Evolutionary conservation across 176 grass and related monocot genomes (phyloP), one percentile per base, ranked within the genome.

Genomic region (Carex myosuroides): DNA sequence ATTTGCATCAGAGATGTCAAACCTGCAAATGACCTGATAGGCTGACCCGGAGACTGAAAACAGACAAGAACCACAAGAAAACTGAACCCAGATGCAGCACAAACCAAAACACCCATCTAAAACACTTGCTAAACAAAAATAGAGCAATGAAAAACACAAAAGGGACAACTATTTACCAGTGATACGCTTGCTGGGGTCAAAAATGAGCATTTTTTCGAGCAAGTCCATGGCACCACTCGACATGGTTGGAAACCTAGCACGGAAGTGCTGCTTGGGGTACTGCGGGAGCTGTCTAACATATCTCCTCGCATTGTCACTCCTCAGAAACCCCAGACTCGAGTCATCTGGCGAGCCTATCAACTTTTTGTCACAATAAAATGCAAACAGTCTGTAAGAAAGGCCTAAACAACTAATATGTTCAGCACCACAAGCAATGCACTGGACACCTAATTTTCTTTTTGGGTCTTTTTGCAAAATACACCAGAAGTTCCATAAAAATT

Each of bases 151-250:
- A 56, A 54, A 77, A 78, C 22, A 77, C 10, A 22, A 10, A 56
- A 56, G 50, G 24, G 57, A 35, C 24, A 57, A 33, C 13, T 78
- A 85, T 60, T 82, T 91, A 98, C 95, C 95, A 69, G 95, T 90
- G 88, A 98, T 98, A 81, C 92, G 90, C 83, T 91, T 98, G 91
- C 92, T 94, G 56, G 95, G 95, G 88, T 98, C 92, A 86, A 98
- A 98, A 57, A 98, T 88, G 63, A 98, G 95, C 95, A 98, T 98
- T 90, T 87, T 98, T 85, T 95, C 92, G 20, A 98, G 92, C 89
- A 98, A 95, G 88, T 98, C 92, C 86, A 91, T 80, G 55, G 95
- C 95, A 21, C 95, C 91, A 83, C 53, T 85, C 39, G 92, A 98
- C 91, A 93, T 90, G 71, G 68, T 90, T 64, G 95, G 95, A 67